These are phyloP conservation scores for Cymodocea nodosa DNA, from an alignment of 116 monocot genomes.

Conservation along the genomic window DNA sequence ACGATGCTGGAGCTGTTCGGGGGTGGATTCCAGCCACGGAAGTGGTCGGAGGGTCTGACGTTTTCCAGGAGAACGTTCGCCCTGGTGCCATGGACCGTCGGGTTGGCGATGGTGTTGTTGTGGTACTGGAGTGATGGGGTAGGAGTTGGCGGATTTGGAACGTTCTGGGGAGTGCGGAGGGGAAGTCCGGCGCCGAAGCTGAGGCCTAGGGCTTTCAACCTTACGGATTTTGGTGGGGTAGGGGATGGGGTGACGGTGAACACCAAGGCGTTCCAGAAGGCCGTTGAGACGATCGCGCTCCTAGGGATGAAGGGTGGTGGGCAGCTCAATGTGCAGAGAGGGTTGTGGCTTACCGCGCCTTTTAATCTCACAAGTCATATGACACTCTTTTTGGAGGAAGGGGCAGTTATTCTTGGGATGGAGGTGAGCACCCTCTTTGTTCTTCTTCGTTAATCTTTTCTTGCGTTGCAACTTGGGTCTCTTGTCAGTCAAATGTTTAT, in stretches of 20 bases:
- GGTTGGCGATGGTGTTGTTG: slow-evolving; percentile 31
- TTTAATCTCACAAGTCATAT: slow-evolving; percentile 94
- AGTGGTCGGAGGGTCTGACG: slow-evolving; percentile 17
- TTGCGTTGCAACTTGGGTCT: background rate
- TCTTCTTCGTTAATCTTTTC: background rate
- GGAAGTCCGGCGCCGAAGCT: slow-evolving; percentile 44
- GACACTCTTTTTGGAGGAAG: slow-evolving; percentile 82
- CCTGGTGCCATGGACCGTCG: slow-evolving; percentile 39
- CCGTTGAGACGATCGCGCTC: slow-evolving; percentile 37
- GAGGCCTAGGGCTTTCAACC: slow-evolving; percentile 30
- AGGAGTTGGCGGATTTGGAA: slow-evolving; percentile 35
- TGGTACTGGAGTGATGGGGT: slow-evolving; percentile 35
- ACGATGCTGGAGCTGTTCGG: too few species aligned
- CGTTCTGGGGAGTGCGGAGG: slow-evolving; percentile 46
- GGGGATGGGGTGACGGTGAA: slow-evolving; percentile 64
- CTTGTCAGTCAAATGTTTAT: background rate
- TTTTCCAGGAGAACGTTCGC: slow-evolving; percentile 22
- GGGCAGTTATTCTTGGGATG: slow-evolving; percentile 62
- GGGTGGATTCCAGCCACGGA: slow-evolving; percentile 5
- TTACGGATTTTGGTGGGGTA: slow-evolving; percentile 76
- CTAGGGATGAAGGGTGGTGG: slow-evolving; percentile 49
- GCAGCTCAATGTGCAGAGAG: slow-evolving; percentile 53
- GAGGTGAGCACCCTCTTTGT: slow-evolving; percentile 27
- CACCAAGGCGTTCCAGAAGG: slow-evolving; percentile 62
- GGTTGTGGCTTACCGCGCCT: slow-evolving; percentile 76